Base-by-base conservation (phyloP, 257 asterid genomes). In the Penstemon eatonii region DNA sequence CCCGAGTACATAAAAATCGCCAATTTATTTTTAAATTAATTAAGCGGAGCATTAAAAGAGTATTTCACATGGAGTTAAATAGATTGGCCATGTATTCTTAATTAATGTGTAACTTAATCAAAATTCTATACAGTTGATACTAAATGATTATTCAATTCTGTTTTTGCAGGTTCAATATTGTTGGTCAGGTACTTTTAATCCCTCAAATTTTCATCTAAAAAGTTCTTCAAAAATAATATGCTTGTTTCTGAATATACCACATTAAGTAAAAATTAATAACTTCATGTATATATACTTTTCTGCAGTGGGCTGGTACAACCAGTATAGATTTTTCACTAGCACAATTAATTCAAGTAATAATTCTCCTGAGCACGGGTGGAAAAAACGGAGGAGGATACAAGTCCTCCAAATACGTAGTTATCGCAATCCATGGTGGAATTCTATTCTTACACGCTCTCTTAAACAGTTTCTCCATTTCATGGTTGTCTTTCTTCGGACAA, bases 251-350 rank as follows among this genome's bases (percentile, higher is more conserved):
- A 19, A 56, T 40, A 67, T 52, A 51, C 71, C 71, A 5, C 51
- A 12, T 47, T 5, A 12, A 64, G 36, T 18, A 45, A 46, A 55
- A 56, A 65, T 76, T 72, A 80, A 57, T 25, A 25, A 78, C 78
- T 38, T 56, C 68, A 43, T 55, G 11, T 50, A 43, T 70, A 36
- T 63, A 56, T 33, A 56, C 73, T 69, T 72, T 43, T 74, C 60
- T 86, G 88, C 92, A 93, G 99, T 94, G 99, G 99, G 99, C 99
- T 3, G 91, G 88, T 13, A 94, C 99, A 46, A 83, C 99, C 3
- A 94, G 99, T 65, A 54, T 94, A 44, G 96, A 89, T 75, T 94
- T 74, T 75, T 94, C 99, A 4, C 84, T 94, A 18, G 99, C 99
- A 1, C 96, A 87, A 89, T 78, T 94, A 83, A 86, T 94, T 74